Evolutionary conservation across 495 filamentous ascomycete species (phyloP).

Genomic region (Neurospora sp.): DNA sequence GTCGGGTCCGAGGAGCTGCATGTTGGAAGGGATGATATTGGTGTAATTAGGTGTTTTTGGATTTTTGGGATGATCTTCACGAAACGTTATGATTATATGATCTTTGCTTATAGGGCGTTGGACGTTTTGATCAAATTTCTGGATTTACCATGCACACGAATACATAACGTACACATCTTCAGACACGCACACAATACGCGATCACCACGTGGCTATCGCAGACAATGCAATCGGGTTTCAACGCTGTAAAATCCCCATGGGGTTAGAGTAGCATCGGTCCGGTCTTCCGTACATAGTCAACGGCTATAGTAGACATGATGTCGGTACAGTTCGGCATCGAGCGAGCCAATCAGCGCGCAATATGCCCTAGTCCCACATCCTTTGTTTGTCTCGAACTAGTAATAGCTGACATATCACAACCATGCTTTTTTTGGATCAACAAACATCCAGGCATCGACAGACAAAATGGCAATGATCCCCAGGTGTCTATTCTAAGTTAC

Average conservation of each 20-base stretch:
- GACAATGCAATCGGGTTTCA: not conserved
- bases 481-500: not conserved
- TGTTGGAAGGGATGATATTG: not conserved
- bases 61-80: not conserved
- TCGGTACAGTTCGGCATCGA: not conserved
- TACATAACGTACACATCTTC: not conserved
- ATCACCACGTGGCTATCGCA: not conserved
- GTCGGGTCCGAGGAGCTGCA: not conserved
- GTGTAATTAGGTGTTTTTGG: not conserved
- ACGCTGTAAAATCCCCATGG: not conserved
- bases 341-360: not conserved
- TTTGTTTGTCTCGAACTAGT: not conserved
- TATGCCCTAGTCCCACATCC: not conserved
- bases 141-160: not conserved
- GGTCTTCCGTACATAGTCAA: not conserved
- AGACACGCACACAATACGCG: not conserved
- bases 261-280: not conserved
- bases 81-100: not conserved
- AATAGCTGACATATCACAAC: not conserved
- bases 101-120: not conserved
- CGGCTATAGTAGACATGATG: not conserved
- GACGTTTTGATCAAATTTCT: not conserved
- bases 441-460: not conserved
- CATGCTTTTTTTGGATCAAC: not conserved
- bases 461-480: not conserved